Evolutionary conservation across 139 green algal genomes (phyloP).

Genomic region (Trebouxia sp.): DNA sequence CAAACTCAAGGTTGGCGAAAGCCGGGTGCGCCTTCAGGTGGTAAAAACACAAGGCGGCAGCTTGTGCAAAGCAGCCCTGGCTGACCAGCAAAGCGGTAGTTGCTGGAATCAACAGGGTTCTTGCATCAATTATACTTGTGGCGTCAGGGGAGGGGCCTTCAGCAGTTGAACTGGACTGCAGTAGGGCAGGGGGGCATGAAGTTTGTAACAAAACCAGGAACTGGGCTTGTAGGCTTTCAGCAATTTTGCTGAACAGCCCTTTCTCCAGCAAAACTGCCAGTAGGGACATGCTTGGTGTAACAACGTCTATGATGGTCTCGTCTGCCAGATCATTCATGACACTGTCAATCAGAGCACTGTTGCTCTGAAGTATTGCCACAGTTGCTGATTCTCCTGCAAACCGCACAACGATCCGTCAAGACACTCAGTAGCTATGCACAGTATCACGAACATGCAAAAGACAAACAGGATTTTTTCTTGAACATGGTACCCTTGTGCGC

Average conservation of each 20-base stretch:
- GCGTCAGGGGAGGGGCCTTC: neutral
- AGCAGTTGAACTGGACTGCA: neutral
- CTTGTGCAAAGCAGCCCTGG: conserved; percentile 11
- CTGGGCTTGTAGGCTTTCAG: neutral
- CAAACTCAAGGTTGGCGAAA: conserved; percentile 17
- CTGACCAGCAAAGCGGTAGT: neutral
- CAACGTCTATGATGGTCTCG: neutral
- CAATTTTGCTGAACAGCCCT: neutral
- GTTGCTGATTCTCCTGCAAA: neutral
- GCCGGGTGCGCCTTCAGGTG: neutral
- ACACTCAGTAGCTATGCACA: too few species aligned
- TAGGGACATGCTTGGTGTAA: neutral
- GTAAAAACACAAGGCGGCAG: neutral
- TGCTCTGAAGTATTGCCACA: neutral
- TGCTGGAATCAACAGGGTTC: conserved; percentile 3
- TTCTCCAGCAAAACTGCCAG: neutral
- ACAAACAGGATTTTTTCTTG: too few species aligned
- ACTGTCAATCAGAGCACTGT: neutral
- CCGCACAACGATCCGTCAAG: too few species aligned
- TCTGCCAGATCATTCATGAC: neutral
- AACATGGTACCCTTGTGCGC: too few species aligned
- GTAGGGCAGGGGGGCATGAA: neutral
- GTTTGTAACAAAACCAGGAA: neutral
- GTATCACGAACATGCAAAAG: too few species aligned
- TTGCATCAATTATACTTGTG: neutral